These are phyloP conservation scores for Suillus lakei DNA, from an alignment of 768 basidiomycete species.

Conservation along the genomic window DNA sequence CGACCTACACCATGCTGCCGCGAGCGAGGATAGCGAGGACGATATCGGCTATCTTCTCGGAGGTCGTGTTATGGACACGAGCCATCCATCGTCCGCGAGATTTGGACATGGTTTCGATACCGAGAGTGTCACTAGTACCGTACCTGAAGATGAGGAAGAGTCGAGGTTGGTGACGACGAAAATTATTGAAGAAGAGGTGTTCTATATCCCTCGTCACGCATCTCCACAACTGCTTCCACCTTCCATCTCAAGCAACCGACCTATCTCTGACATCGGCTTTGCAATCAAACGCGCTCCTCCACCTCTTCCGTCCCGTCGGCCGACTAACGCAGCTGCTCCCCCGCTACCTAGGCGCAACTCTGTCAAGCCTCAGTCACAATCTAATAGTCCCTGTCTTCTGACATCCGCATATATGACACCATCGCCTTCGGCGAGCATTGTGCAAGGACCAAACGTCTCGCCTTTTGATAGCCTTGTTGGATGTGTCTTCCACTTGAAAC, in stretches of 20 bases:
- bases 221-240: constrained; percentile 14
- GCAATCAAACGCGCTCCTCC: constrained; percentile 58
- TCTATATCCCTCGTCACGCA: constrained; percentile 22
- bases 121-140: constrained; percentile 48
- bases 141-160: constrained; percentile 50
- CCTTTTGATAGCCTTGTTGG: constrained; percentile 70
- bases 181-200: constrained; percentile 28
- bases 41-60: constrained; percentile 14
- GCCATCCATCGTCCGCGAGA: constrained; percentile 6
- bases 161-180: constrained; percentile 36
- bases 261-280: constrained; percentile 24
- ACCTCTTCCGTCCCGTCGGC: constrained; percentile 66
- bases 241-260: constrained; percentile 27
- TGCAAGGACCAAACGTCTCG: constrained; percentile 49
- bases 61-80: constrained; percentile 20
- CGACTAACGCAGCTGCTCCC: constrained; percentile 37
- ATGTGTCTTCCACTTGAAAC: constrained; percentile 36
- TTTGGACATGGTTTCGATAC: constrained; percentile 36
- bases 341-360: constrained; percentile 54
- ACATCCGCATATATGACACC: constrained; percentile 31
- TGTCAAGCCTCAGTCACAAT: constrained; percentile 21
- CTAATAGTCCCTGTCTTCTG: constrained; percentile 22
- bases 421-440: constrained; percentile 40
- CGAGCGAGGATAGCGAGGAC: constrained; percentile 28
- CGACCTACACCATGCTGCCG: constrained; percentile 4